Base-by-base conservation (phyloP, 2,329 filamentous ascomycete species). In the Penicillium rolfsii region DNA sequence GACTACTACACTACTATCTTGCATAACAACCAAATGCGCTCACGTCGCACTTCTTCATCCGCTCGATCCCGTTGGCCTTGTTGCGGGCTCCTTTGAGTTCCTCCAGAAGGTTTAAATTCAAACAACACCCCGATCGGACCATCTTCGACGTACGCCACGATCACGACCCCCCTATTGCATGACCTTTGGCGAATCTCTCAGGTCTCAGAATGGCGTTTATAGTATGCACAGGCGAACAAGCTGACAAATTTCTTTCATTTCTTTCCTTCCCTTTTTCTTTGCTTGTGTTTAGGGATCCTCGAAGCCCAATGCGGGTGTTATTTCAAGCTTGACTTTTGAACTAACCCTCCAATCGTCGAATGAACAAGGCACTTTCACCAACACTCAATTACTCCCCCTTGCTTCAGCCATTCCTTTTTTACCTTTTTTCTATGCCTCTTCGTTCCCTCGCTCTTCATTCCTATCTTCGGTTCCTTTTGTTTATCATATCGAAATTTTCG, bases 121-220 rank as follows among this genome's bases (percentile, higher is more conserved):
- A 43, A 52, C 61, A 67, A 65, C 52, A 64, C 33, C 61, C 69
- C 68, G 66, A 68, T 69, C 69, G 71, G 67, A 63, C 69, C 70
- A 50, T 64, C 66, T 69, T 52, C 70, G 60, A 72, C 72, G 73
- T 73, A 78, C 73, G 76, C 77, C 71, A 77, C 71, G 74, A 78
- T 77, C 74, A 80, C 72, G 77, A 80, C 77, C 77, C 40, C 74
- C 74, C 73, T 74, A 70, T 71, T 74, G 74, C 76, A 77, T 78
- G 71, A 75, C 70, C 72, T 67, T 66, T 77, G 77, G 74, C 76
- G 69, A 75, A 68, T 73, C 71, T 65, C 71, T 48, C 58, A 59
- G 67, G 72, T 73, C 71, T 72, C 71, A 69, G 67, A 71, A 70
- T 70, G 76, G 74, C 76, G 75, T 78, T 77, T 73, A 72, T 68